phyloP scores from a whole-genome alignment of 768 basidiomycete species.

The Mycena sanguinolenta region DNA sequence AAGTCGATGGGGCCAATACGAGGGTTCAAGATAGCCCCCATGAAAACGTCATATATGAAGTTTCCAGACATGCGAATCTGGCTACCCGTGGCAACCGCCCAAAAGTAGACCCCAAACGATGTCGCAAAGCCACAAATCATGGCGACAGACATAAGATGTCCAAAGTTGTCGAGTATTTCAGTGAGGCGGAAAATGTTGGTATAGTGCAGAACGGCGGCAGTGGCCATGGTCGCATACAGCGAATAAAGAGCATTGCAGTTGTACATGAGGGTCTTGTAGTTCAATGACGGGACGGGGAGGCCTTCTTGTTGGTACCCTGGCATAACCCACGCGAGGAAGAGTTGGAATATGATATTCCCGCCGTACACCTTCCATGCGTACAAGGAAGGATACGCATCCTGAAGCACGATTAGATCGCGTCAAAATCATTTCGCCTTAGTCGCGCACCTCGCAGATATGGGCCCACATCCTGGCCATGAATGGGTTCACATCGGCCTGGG shows the following conservation, averaged over 20 bases:
- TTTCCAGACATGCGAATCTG: constrained; percentile 95
- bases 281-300: constrained; percentile 94
- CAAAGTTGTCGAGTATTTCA: constrained; percentile 96
- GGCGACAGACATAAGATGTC: constrained; percentile 93
- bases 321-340: constrained; percentile 90
- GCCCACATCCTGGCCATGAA: constrained; percentile 87
- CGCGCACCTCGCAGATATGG: constrained; percentile 80
- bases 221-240: constrained; percentile 85
- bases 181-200: constrained; percentile 90
- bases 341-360: constrained; percentile 89
- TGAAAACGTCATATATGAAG: constrained; percentile 95
- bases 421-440: no score
- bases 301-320: constrained; percentile 96
- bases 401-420: not conserved
- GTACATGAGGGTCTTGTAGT: constrained; percentile 94
- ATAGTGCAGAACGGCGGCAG: constrained; percentile 82
- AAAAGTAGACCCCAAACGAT: constrained; percentile 84
- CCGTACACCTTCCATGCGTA: constrained; percentile 94
- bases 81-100: constrained; percentile 81
- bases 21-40: constrained; percentile 96
- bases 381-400: constrained; percentile 93
- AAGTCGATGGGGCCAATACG: constrained; percentile 92
- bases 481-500: constrained; percentile 78
- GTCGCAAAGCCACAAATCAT: constrained; percentile 92
- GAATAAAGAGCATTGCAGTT: constrained; percentile 95